phyloP scores from a whole-genome alignment of 805 yeast genomes.

The Candida nonsorbophila region DNA sequence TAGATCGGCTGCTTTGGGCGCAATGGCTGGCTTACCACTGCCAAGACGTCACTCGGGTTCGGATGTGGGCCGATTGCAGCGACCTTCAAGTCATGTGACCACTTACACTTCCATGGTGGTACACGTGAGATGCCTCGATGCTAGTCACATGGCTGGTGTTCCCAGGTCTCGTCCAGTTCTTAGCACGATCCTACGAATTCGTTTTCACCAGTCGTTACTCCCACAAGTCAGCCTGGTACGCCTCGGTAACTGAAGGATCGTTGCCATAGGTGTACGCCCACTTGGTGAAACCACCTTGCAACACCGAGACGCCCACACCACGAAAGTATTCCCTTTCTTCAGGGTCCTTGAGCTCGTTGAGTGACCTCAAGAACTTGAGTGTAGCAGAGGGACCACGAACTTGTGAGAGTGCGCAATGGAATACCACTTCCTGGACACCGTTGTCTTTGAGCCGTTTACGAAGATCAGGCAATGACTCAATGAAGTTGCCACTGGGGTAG shows the following conservation, averaged over 20 bases:
- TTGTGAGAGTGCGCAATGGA: slow-evolving; percentile 89
- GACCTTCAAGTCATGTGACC: no score
- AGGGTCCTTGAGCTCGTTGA: slow-evolving; percentile 25
- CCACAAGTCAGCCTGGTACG: slow-evolving; percentile 33
- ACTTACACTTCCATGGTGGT: no score
- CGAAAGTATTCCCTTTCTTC: slow-evolving; percentile 17
- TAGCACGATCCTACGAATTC: no score
- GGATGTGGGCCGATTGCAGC: no score
- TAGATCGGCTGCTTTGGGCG: no score
- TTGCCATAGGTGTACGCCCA: slow-evolving; percentile 80
- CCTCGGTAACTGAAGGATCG: slow-evolving; percentile 58
- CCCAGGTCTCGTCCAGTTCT: no score
- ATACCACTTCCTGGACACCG: slow-evolving; percentile 53
- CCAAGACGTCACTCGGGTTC: no score
- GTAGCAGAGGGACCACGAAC: slow-evolving; percentile 91
- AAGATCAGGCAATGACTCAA: slow-evolving; percentile 32
- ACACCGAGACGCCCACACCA: slow-evolving; percentile 55
- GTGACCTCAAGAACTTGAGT: slow-evolving; percentile 47
- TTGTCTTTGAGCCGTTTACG: slow-evolving; percentile 23
- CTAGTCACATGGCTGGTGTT: no score
- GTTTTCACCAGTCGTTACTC: slow-evolving; percentile 2
- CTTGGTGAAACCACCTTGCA: slow-evolving; percentile 77
- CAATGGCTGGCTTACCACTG: no score
- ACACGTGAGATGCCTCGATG: no score
- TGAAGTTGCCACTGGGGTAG: slow-evolving; percentile 48